Percentiles rank a stretch among this genome's conserved stretches.
Evolutionary conservation across 2,329 filamentous ascomycete species (phyloP).

Genomic region (Diplodia scrobiculata): DNA sequence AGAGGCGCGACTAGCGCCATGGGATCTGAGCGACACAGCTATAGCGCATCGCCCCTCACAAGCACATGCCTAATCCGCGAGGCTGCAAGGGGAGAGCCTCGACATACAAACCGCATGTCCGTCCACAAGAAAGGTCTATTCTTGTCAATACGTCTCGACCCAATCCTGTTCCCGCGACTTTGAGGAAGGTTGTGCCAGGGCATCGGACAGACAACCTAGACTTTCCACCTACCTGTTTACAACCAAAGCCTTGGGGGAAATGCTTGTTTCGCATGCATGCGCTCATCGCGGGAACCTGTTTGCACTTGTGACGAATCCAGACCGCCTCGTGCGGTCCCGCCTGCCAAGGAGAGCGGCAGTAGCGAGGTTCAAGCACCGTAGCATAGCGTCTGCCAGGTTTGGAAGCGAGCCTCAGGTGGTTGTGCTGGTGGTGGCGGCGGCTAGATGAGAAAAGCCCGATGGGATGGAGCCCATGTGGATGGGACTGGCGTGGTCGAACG

Average conservation of each 20-base stretch:
- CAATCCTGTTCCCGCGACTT: background rate
- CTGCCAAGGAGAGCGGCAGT: background rate
- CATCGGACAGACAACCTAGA: background rate
- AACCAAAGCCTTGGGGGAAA: background rate
- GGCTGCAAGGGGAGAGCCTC: background rate
- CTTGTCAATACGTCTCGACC: background rate
- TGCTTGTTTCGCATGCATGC: conserved; percentile 2
- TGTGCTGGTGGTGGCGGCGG: background rate
- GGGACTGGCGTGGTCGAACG: background rate
- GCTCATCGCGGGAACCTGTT: background rate
- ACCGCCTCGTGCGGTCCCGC: background rate
- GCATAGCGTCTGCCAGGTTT: background rate
- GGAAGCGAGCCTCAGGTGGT: background rate
- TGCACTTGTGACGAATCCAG: background rate
- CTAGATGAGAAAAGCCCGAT: background rate
- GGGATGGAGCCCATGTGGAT: background rate
- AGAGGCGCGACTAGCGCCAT: background rate
- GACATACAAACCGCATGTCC: background rate
- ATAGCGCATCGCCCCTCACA: background rate
- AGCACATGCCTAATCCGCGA: background rate
- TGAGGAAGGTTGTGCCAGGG: background rate
- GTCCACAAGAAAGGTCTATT: background rate
- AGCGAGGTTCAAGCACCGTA: background rate
- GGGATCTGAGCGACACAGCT: background rate
- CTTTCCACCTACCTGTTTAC: background rate